Evolutionary conservation across 2,329 filamentous ascomycete species (phyloP).

Genomic region (Calonectria hongkongensis): DNA sequence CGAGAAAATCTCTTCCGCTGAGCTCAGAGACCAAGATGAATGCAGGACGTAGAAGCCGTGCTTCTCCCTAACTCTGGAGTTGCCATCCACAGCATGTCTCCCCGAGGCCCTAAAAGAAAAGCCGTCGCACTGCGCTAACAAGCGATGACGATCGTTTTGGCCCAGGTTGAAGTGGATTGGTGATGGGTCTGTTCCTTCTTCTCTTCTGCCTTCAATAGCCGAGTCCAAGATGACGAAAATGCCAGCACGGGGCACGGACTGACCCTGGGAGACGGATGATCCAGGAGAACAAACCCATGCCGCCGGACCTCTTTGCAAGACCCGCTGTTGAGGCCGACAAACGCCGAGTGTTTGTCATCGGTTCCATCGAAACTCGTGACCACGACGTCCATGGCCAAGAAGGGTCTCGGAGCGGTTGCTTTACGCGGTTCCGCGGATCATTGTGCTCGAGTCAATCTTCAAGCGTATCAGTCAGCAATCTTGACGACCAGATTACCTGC

Average conservation of each 20-base stretch:
- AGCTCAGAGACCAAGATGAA: background rate
- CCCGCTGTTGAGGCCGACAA: slow-evolving; percentile 6
- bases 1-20: background rate
- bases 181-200: slow-evolving; percentile 11
- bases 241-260: slow-evolving; percentile 21
- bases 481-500: slow-evolving; percentile 31
- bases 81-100: background rate
- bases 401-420: background rate
- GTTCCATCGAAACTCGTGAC: slow-evolving; percentile 27
- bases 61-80: background rate
- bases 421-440: slow-evolving; percentile 34
- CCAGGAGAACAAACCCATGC: slow-evolving; percentile 16
- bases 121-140: background rate
- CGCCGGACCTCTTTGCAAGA: slow-evolving; percentile 1
- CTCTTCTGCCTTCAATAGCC: slow-evolving; percentile 34
- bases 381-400: background rate
- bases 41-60: slow-evolving; percentile 9
- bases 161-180: slow-evolving; percentile 16
- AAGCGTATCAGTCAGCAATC: slow-evolving; percentile 34
- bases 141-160: slow-evolving; percentile 29
- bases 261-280: slow-evolving; percentile 17
- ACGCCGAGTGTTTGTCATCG: slow-evolving; percentile 24
- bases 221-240: slow-evolving; percentile 21
- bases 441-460: slow-evolving; percentile 17
- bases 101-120: background rate